Base-by-base conservation (phyloP, 2,329 filamentous ascomycete genomes). In the Aureobasidium vineae region DNA sequence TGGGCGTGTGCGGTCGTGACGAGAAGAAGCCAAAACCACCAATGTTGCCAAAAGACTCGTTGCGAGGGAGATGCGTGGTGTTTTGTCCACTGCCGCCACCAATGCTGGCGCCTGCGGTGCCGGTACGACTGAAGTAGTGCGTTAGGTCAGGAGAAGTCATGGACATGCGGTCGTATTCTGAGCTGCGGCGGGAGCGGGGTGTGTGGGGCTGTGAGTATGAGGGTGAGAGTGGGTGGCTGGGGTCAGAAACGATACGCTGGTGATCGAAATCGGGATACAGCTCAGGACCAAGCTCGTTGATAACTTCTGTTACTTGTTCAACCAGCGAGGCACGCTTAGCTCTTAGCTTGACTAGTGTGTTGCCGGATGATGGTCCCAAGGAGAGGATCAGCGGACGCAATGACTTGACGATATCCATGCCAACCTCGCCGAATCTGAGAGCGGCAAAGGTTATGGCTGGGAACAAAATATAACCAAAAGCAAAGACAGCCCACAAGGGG, bases 331-430 rank as follows among this genome's bases (percentile, higher is more conserved):
- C 88, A 63, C 95, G 87, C 68, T 86, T 84, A 70, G 85, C 80
- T 67, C 92, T 88, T 60, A 99, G 85, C 72, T 89, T 89, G 69
- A 91, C 86, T 57, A 99, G 86, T 67, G 90, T 91, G 79, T 93
- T 96, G 76, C 88, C 89, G 1, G 91, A 94, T 5, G 88, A 87
- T 1, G 95, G 95, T 72, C 90, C 90, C 73, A 98, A 84, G 70
- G 91, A 95, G 40, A 97, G 83, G 53, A 96, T 82, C 11, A 99
- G 85, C 6, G 95, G 95, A 11, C 92, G 87, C 19, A 99, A 84
- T 0, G 94, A 98, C 79, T 98, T 99, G 80, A 95, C 82, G 66
- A 99, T 97, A 75, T 99, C 95, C 92, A 99, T 97, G 63, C 94
- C 95, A n/a, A 96, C 89, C 79, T 99, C 95, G 54, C 95, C 95